Percentiles rank a stretch among this genome's conserved stretches.
These are phyloP conservation scores for Crepidotus variabilis DNA, from an alignment of 768 basidiomycete genomes.

Conservation along the genomic window DNA sequence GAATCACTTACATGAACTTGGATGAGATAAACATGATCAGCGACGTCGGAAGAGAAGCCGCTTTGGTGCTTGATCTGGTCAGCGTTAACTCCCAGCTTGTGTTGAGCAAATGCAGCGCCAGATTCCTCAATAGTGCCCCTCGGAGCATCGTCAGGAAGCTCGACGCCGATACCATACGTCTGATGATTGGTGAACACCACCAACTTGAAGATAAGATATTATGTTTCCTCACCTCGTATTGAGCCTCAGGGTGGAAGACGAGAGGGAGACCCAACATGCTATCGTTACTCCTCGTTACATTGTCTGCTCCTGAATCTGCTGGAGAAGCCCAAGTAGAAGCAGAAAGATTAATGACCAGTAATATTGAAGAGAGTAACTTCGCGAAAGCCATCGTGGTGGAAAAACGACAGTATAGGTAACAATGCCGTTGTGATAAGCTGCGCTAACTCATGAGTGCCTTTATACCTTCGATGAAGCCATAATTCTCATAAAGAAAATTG, in stretches of 20 bases:
- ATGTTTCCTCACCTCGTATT: slow-evolving; percentile 19
- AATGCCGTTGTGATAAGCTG: too few species aligned
- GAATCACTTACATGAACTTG: slow-evolving; percentile 14
- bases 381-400: slow-evolving; percentile 12
- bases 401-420: too few species aligned
- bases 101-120: slow-evolving; percentile 18
- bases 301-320: not conserved
- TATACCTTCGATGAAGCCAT: too few species aligned
- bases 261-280: not conserved
- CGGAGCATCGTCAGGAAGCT: slow-evolving; percentile 8
- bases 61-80: slow-evolving; percentile 10
- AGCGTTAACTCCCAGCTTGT: slow-evolving; percentile 18
- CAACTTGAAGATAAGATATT: too few species aligned
- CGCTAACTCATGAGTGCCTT: too few species aligned
- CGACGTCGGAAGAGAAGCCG: slow-evolving; percentile 9
- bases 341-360: slow-evolving; percentile 19
- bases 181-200: slow-evolving; percentile 3
- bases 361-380: slow-evolving; percentile 22
- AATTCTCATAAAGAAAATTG: too few species aligned
- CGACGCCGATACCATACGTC: slow-evolving; percentile 24
- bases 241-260: slow-evolving; percentile 20
- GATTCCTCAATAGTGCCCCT: not conserved
- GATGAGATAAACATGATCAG: slow-evolving; percentile 14
- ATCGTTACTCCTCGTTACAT: slow-evolving; percentile 6
- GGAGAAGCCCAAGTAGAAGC: slow-evolving; percentile 9